Percentiles rank a stretch among this genome's conserved stretches.
Evolutionary conservation across 805 yeast species (phyloP).

Genomic region (Cyberlindnera galapagoensis): DNA sequence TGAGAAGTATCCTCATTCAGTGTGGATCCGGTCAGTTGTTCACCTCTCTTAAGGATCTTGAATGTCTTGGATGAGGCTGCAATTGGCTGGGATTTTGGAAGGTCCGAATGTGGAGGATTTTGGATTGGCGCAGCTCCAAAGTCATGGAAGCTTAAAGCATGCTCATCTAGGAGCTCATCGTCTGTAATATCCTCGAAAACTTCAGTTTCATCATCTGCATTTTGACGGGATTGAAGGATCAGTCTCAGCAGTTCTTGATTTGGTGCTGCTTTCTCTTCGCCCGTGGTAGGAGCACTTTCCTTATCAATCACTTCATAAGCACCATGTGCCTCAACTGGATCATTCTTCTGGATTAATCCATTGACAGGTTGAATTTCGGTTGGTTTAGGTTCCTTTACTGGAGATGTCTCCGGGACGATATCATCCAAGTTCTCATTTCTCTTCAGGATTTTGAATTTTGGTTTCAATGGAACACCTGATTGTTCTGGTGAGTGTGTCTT

Average conservation of each 20-base stretch:
- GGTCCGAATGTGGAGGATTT: constrained; percentile 2
- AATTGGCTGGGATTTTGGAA: background rate
- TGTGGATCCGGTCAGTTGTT: constrained; percentile 7
- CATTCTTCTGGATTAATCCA: too few species aligned
- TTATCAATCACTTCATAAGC: too few species aligned
- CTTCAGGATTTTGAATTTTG: constrained; percentile 21
- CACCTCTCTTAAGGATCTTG: constrained; percentile 32
- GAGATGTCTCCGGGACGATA: constrained; percentile 4
- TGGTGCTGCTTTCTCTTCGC: constrained; percentile 10
- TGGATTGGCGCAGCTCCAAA: too few species aligned
- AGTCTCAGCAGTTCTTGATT: constrained; percentile 19
- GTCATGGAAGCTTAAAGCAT: constrained; percentile 1
- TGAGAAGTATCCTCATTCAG: background rate
- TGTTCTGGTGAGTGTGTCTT: constrained; percentile 1
- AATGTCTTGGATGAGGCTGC: constrained; percentile 22
- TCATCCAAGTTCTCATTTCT: constrained; percentile 8
- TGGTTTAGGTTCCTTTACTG: too few species aligned
- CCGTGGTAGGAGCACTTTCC: background rate
- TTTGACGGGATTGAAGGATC: constrained; percentile 14
- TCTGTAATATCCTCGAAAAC: constrained; percentile 21
- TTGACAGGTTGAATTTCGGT: too few species aligned
- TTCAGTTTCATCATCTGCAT: constrained; percentile 14
- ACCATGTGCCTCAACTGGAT: too few species aligned
- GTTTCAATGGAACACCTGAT: constrained; percentile 7
- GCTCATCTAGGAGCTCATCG: constrained; percentile 13